Evolutionary conservation across 805 yeast genomes (phyloP).

Genomic region (Cyberlindnera mycetangii): DNA sequence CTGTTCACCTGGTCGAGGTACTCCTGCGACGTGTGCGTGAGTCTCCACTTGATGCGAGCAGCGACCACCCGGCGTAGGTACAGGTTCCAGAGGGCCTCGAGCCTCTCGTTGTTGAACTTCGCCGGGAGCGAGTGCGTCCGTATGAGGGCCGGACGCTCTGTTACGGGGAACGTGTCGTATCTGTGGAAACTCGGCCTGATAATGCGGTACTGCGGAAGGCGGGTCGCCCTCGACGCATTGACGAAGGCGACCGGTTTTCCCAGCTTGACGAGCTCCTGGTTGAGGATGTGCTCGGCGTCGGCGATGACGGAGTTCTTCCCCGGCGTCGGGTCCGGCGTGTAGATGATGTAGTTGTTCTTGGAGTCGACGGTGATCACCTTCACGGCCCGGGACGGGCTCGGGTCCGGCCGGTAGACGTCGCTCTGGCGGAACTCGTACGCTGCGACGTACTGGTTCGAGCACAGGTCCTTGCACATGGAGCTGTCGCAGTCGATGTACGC

Average conservation of each 20-base stretch:
- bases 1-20: slow-evolving; percentile 6
- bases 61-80: slow-evolving; percentile 32
- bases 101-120: slow-evolving; percentile 10
- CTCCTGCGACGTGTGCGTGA: slow-evolving; percentile 18
- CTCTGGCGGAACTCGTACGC: slow-evolving; percentile 10
- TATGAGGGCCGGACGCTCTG: slow-evolving; percentile 4
- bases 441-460: slow-evolving; percentile 18
- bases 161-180: slow-evolving; percentile 17
- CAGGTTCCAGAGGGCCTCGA: slow-evolving; percentile 31
- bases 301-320: slow-evolving; percentile 21
- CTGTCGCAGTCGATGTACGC: slow-evolving; percentile 24
- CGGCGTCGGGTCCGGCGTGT: slow-evolving; percentile 24
- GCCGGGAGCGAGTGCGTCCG: slow-evolving; percentile 26
- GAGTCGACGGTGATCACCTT: slow-evolving; percentile 27
- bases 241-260: slow-evolving; percentile 15
- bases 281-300: slow-evolving; percentile 24
- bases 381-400: slow-evolving; percentile 10
- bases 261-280: slow-evolving; percentile 21
- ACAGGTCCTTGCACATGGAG: slow-evolving; percentile 24
- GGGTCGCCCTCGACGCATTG: neutral
- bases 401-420: slow-evolving; percentile 17
- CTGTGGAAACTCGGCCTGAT: slow-evolving; percentile 16
- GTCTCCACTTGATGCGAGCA: slow-evolving; percentile 32
- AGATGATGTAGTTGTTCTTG: slow-evolving; percentile 25
- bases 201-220: slow-evolving; percentile 13